phyloP scores from a whole-genome alignment of 192 early-diverging fungal species.

The Umbelopsis vinacea region DNA sequence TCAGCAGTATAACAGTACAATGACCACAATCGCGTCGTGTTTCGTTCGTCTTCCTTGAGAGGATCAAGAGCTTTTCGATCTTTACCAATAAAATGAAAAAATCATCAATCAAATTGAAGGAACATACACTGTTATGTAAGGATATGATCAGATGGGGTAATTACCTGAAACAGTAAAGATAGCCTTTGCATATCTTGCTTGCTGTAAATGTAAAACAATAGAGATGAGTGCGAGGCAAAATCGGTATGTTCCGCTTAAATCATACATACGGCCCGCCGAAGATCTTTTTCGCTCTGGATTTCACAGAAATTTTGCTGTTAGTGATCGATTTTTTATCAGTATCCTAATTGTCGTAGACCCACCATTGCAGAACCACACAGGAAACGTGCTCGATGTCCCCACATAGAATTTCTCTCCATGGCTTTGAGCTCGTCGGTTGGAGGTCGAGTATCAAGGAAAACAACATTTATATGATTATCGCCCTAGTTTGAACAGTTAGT shows the following conservation, averaged over 20 bases:
- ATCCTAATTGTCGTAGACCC: background rate
- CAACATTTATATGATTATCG: constrained; percentile 47
- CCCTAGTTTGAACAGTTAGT: constrained; percentile 34
- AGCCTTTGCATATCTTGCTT: constrained; percentile 47
- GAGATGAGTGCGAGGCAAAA: no score
- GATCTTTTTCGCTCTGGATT: constrained; percentile 30
- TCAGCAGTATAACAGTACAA: constrained; percentile 60
- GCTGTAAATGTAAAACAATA: constrained; percentile 9
- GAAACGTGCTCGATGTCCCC: constrained; percentile 44
- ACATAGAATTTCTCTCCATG: constrained; percentile 45
- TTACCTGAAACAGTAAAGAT: constrained; percentile 57
- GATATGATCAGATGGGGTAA: no score
- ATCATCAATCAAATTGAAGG: no score
- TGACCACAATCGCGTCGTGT: constrained; percentile 70
- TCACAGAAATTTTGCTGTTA: background rate
- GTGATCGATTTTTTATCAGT: background rate
- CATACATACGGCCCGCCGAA: constrained; percentile 30
- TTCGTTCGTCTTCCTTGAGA: constrained; percentile 68
- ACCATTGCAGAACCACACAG: constrained; percentile 41
- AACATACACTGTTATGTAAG: no score
- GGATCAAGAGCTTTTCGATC: constrained; percentile 54
- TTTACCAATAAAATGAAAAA: background rate
- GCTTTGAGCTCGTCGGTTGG: constrained; percentile 53
- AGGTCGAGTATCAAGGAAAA: constrained; percentile 51
- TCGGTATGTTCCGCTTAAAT: background rate